A percentile compares a stretch with the other conserved stretches of the same genome.
phyloP scores from a whole-genome alignment of 768 basidiomycete species.

The Podaxis carcinomalis region DNA sequence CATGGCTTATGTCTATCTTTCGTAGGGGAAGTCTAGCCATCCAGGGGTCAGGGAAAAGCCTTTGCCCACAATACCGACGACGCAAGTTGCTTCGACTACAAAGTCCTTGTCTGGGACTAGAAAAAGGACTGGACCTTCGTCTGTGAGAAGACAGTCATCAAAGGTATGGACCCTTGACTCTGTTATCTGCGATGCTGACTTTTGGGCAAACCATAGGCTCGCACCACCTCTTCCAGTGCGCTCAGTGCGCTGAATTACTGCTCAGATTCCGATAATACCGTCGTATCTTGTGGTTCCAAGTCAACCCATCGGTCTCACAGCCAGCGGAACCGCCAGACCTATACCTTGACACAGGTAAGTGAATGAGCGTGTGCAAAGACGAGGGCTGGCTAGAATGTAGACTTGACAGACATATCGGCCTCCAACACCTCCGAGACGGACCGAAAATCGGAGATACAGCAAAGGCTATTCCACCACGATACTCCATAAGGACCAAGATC shows the following conservation, averaged over 20 bases:
- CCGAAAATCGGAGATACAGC: constrained; percentile 28
- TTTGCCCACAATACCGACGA: neutral
- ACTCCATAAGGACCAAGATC: constrained; percentile 14
- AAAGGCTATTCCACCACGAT: constrained; percentile 17
- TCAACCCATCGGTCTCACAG: constrained; percentile 2
- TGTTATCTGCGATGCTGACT: neutral
- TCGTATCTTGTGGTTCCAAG: neutral
- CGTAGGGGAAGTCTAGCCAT: neutral
- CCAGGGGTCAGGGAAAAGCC: constrained; percentile 2
- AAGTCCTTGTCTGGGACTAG: neutral
- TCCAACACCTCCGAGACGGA: constrained; percentile 50
- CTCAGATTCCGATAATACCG: constrained; percentile 6
- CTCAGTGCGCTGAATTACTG: neutral
- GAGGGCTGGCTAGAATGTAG: neutral
- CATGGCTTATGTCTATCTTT: neutral
- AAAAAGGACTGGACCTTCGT: neutral
- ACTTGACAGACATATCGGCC: constrained; percentile 42
- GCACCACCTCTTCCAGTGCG: constrained; percentile 4
- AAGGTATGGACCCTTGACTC: neutral
- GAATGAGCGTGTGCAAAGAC: neutral
- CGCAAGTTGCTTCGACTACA: neutral
- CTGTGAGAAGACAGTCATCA: constrained; percentile 1
- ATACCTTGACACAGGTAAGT: constrained; percentile 18
- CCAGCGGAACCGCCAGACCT: constrained; percentile 16
- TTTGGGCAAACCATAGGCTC: neutral